Conservation (phyloP, 1,284 basidiomycete species). For the Irpex lacteus region DNA sequence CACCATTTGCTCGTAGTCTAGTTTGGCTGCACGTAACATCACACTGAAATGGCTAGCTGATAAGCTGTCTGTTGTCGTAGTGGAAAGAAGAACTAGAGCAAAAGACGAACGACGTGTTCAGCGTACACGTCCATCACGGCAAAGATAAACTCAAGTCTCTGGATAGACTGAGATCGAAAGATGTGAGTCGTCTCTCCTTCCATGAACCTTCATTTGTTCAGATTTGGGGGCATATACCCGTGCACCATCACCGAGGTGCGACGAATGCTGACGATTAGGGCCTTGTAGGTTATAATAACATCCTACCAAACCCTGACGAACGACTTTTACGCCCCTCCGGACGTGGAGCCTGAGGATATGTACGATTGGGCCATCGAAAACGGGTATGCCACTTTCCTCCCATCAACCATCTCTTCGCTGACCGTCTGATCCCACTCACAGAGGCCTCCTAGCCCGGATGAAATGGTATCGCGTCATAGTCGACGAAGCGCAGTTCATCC, state of each 20-base stretch:
- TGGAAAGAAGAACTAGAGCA: slow-evolving; percentile 69
- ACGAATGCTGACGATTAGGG: background rate
- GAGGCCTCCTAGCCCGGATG: slow-evolving; percentile 52
- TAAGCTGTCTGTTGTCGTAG: slow-evolving; percentile 27
- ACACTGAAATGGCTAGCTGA: background rate
- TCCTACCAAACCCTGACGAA: slow-evolving; percentile 62
- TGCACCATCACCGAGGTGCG: no score
- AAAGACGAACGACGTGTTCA: slow-evolving; percentile 64
- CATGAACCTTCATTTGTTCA: background rate
- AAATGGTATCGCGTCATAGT: slow-evolving; percentile 62
- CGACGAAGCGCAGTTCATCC: slow-evolving; percentile 71
- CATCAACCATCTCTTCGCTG: background rate
- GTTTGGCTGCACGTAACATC: background rate
- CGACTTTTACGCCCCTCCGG: slow-evolving; percentile 50
- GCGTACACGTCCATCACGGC: slow-evolving; percentile 63
- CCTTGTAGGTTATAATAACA: slow-evolving; percentile 54
- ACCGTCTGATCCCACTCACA: slow-evolving; percentile 21
- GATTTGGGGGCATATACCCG: no score
- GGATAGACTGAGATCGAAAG: slow-evolving; percentile 46
- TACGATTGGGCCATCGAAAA: slow-evolving; percentile 43
- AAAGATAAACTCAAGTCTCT: slow-evolving; percentile 56
- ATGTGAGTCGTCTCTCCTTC: slow-evolving; percentile 38
- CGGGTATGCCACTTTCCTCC: slow-evolving; percentile 35
- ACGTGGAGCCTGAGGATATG: slow-evolving; percentile 44
- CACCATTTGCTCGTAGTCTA: background rate